Conservation (phyloP, 371 early-diverging fungal genomes). For the Nematocida sp. region DNA sequence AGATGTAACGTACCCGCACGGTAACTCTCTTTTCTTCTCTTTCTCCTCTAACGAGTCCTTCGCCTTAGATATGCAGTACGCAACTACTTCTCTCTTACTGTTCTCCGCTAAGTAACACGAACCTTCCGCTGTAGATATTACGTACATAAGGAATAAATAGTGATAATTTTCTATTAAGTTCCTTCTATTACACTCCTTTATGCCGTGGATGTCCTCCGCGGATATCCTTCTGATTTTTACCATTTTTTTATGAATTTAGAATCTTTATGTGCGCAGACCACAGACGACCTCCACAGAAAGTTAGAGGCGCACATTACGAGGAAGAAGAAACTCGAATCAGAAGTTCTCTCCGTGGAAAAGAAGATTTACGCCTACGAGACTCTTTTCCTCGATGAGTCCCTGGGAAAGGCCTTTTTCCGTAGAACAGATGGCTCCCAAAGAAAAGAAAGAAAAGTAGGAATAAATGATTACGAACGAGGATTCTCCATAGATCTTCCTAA, state of each 20-base stretch:
- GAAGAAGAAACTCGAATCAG: conserved; percentile 47
- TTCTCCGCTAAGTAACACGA: conserved; percentile 34
- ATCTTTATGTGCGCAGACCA: conserved; percentile 26
- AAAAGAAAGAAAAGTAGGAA: conserved; percentile 47
- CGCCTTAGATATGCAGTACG: conserved; percentile 14
- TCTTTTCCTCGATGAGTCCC: conserved; percentile 24
- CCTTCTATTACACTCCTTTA: conserved; percentile 40
- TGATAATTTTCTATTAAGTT: conserved; percentile 43
- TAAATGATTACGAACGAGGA: conserved; percentile 38
- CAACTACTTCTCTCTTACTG: conserved; percentile 16
- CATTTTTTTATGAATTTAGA: conserved; percentile 35
- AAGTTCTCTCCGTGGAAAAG: conserved; percentile 39
- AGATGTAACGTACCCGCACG: conserved; percentile 23
- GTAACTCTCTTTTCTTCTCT: background rate
- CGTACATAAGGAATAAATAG: conserved; percentile 23
- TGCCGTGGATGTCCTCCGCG: conserved; percentile 3
- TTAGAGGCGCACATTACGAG: conserved; percentile 29
- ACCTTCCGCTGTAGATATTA: background rate
- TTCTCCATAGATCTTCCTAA: conserved; percentile 44
- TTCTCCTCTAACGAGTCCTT: conserved; percentile 28
- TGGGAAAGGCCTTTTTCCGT: background rate
- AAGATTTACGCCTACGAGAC: conserved; percentile 51
- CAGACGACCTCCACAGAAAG: conserved; percentile 38
- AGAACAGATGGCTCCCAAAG: background rate
- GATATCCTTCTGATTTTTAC: conserved; percentile 17